These are phyloP conservation scores for Athelia psychrophila DNA, from an alignment of 1,284 basidiomycete species.

Conservation along the genomic window DNA sequence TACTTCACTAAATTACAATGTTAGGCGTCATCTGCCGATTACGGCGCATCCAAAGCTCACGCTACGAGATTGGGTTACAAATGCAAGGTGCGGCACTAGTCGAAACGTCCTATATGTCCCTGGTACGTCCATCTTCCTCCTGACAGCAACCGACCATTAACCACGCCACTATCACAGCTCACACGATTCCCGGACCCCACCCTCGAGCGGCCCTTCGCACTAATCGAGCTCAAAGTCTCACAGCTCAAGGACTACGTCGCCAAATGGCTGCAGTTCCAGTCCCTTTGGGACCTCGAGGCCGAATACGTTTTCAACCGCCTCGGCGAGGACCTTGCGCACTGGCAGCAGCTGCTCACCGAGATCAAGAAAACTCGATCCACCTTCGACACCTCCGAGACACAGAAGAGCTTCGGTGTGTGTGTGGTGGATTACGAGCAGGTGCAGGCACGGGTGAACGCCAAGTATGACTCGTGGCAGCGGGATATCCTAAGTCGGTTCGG, in stretches of 20 bases:
- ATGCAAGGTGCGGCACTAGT: constrained; percentile 64
- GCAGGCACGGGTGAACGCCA: constrained; percentile 95
- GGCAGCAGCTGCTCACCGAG: constrained; percentile 94
- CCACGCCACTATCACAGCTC: constrained; percentile 44
- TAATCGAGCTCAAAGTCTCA: constrained; percentile 88
- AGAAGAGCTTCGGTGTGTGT: constrained; percentile 89
- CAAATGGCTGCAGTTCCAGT: constrained; percentile 99
- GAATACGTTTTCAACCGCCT: constrained; percentile 95
- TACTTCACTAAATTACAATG: too few relatives aligned
- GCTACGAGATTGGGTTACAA: constrained; percentile 94
- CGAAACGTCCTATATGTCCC: constrained; percentile 80
- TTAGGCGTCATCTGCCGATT: constrained; percentile 86
- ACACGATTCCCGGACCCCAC: constrained; percentile 74
- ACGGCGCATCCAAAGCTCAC: constrained; percentile 86
- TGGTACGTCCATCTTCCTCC: constrained; percentile 49
- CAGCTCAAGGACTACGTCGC: constrained; percentile 88
- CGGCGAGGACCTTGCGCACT: constrained; percentile 88
- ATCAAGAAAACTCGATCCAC: constrained; percentile 96
- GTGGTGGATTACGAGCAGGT: constrained; percentile 98
- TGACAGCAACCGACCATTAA: not conserved
- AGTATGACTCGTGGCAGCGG: constrained; percentile 97
- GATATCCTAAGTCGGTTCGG: constrained; percentile 94
- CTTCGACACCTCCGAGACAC: constrained; percentile 95
- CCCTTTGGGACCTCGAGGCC: constrained; percentile 96
- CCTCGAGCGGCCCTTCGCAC: constrained; percentile 79